phyloP scores from a whole-genome alignment of 2,329 filamentous ascomycete species.

The Aspergillus thermomutatus region DNA sequence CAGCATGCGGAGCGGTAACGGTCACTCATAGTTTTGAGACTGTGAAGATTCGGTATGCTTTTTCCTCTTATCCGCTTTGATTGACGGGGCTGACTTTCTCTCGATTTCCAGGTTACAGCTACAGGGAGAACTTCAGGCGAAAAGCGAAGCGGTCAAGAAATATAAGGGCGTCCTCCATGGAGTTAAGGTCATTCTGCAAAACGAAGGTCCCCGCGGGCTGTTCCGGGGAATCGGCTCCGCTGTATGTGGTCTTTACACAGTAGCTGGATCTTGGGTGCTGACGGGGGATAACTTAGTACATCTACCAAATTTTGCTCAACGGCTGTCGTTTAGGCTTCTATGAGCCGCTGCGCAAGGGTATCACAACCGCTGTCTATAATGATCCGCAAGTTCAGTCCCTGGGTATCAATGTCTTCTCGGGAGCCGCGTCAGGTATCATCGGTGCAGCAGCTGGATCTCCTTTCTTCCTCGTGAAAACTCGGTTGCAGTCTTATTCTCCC shows the following conservation, averaged over 20 bases:
- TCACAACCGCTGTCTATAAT: slow-evolving; percentile 68
- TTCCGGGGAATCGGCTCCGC: slow-evolving; percentile 88
- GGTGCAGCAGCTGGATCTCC: slow-evolving; percentile 91
- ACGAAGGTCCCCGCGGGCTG: slow-evolving; percentile 82
- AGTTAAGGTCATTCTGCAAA: slow-evolving; percentile 80
- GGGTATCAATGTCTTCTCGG: slow-evolving; percentile 88
- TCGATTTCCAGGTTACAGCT: slow-evolving; percentile 71
- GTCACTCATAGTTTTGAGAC: slow-evolving; percentile 98
- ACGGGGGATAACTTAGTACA: slow-evolving; percentile 56
- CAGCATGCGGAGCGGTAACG: slow-evolving; percentile 94
- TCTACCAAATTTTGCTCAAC: slow-evolving; percentile 95
- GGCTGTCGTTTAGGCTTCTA: slow-evolving; percentile 97
- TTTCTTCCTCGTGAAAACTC: slow-evolving; percentile 97
- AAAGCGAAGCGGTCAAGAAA: slow-evolving; percentile 77
- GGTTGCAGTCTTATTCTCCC: slow-evolving; percentile 88
- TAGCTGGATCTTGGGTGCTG: slow-evolving; percentile 4
- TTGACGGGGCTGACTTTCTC: slow-evolving; percentile 1
- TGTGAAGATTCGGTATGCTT: slow-evolving; percentile 84
- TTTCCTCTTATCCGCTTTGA: neutral
- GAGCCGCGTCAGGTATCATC: slow-evolving; percentile 82
- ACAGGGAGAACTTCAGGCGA: slow-evolving; percentile 89
- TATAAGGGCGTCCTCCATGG: slow-evolving; percentile 92
- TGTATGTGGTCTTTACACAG: slow-evolving; percentile 36
- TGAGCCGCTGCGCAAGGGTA: slow-evolving; percentile 76
- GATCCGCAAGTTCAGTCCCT: slow-evolving; percentile 77